These are phyloP conservation scores for Zalaria obscura DNA, from an alignment of 2,329 filamentous ascomycete species.

Conservation along the genomic window DNA sequence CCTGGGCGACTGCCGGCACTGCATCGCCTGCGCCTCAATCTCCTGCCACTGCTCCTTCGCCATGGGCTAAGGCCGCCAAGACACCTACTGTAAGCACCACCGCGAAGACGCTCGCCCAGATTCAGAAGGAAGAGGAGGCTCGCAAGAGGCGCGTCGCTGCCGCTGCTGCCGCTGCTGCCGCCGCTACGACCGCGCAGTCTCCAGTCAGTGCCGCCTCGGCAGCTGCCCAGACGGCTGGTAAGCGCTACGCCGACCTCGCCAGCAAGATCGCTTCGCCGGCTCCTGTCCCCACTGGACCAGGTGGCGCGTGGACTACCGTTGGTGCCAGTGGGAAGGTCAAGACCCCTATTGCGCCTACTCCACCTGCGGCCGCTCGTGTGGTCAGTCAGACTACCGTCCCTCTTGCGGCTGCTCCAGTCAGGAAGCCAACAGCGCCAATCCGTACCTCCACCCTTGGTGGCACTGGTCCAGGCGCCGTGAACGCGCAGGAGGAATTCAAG, in stretches of 20 bases:
- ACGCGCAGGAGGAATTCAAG: slow-evolving; percentile 79
- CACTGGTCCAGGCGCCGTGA: slow-evolving; percentile 30
- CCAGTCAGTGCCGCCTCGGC: slow-evolving; percentile 25
- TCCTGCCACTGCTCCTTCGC: slow-evolving; percentile 30
- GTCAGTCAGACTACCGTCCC: slow-evolving; percentile 29
- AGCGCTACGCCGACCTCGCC: slow-evolving; percentile 90
- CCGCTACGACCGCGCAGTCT: slow-evolving; percentile 22
- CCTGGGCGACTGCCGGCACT: slow-evolving; percentile 68
- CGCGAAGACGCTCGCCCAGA: slow-evolving; percentile 90
- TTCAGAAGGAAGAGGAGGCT: slow-evolving; percentile 88
- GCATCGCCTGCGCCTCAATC: slow-evolving; percentile 52
- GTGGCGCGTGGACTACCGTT: slow-evolving; percentile 80
- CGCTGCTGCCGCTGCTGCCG: slow-evolving; percentile 29
- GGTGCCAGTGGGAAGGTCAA: slow-evolving; percentile 89
- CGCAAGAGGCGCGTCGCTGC: slow-evolving; percentile 63
- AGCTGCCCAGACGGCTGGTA: slow-evolving; percentile 41
- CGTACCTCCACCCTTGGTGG: slow-evolving; percentile 41
- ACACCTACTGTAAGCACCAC: slow-evolving; percentile 32
- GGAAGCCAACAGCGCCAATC: slow-evolving; percentile 22
- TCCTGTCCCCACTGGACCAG: slow-evolving; percentile 23
- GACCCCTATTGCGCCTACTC: slow-evolving; percentile 44
- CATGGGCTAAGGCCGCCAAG: slow-evolving; percentile 53
- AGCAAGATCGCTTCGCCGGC: slow-evolving; percentile 49
- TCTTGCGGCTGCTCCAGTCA: slow-evolving; percentile 9
- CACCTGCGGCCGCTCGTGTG: slow-evolving; percentile 31